phyloP scores from a whole-genome alignment of 768 basidiomycete species.

The Cubamyces sp. region DNA sequence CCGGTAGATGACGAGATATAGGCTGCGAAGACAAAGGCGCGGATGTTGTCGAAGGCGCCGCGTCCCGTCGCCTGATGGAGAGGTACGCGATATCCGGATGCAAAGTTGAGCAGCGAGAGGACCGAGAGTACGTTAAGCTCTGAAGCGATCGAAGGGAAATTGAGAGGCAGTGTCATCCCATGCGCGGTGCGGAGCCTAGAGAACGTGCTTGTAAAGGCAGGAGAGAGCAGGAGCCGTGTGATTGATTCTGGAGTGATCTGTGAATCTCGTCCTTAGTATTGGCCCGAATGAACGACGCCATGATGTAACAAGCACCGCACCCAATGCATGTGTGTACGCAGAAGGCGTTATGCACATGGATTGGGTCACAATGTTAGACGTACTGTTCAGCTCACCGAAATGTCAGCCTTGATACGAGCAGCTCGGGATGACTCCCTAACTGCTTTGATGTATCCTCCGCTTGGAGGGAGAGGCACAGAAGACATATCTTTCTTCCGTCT shows the following conservation, averaged over 20 bases:
- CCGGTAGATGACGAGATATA: slow-evolving; percentile 67
- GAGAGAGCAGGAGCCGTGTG: slow-evolving; percentile 62
- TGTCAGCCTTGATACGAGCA: slow-evolving; percentile 49
- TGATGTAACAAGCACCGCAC: neutral
- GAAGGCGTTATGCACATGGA: neutral
- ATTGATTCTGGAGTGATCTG: slow-evolving; percentile 66
- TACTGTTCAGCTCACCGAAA: slow-evolving; percentile 50
- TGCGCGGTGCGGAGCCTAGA: slow-evolving; percentile 63
- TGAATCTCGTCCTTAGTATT: neutral
- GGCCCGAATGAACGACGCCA: neutral
- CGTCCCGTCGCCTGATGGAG: slow-evolving; percentile 74
- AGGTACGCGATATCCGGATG: slow-evolving; percentile 76
- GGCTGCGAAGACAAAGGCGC: slow-evolving; percentile 71
- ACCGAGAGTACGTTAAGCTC: slow-evolving; percentile 85
- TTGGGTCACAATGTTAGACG: neutral
- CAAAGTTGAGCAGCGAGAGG: slow-evolving; percentile 82
- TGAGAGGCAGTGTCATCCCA: slow-evolving; percentile 77
- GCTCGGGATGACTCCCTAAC: slow-evolving; percentile 57
- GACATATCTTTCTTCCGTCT: neutral
- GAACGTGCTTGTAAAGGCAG: slow-evolving; percentile 65
- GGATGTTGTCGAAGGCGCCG: slow-evolving; percentile 85
- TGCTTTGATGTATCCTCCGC: slow-evolving; percentile 51
- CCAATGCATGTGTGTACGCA: neutral
- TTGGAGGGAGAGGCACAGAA: slow-evolving; percentile 39
- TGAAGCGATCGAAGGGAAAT: slow-evolving; percentile 69